Percentiles rank a stretch among this genome's conserved stretches.
These are phyloP conservation scores for Syzygium jambos DNA, from an alignment of 345 rosid species.

Conservation along the genomic window DNA sequence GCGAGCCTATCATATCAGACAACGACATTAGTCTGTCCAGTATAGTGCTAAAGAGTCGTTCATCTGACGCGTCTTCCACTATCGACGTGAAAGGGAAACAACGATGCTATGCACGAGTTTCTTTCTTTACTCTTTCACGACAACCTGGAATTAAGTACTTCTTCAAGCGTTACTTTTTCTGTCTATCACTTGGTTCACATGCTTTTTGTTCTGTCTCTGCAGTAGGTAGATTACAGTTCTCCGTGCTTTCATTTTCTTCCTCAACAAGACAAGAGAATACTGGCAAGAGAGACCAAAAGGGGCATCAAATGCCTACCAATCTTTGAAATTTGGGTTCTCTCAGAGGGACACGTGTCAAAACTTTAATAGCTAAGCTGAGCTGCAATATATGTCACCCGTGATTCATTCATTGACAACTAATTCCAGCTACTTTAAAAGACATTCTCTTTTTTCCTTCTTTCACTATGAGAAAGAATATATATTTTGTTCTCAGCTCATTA, in stretches of 20 bases:
- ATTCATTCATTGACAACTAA: background rate
- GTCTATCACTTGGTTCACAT: background rate
- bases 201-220: background rate
- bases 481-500: background rate
- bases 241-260: background rate
- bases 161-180: background rate
- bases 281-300: background rate
- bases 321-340: background rate
- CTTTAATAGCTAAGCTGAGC: background rate
- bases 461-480: accelerated
- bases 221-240: background rate
- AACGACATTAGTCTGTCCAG: background rate
- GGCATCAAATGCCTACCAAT: background rate
- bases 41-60: background rate
- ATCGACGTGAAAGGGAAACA: background rate
- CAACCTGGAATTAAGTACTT: background rate
- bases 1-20: background rate
- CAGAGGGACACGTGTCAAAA: background rate
- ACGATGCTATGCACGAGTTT: background rate
- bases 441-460: background rate
- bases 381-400: background rate
- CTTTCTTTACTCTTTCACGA: background rate
- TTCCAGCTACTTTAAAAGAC: background rate
- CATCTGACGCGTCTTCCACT: background rate
- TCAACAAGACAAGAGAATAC: background rate